Evolutionary conservation across 805 yeast species (phyloP).

Genomic region (Pichia kluyveri): DNA sequence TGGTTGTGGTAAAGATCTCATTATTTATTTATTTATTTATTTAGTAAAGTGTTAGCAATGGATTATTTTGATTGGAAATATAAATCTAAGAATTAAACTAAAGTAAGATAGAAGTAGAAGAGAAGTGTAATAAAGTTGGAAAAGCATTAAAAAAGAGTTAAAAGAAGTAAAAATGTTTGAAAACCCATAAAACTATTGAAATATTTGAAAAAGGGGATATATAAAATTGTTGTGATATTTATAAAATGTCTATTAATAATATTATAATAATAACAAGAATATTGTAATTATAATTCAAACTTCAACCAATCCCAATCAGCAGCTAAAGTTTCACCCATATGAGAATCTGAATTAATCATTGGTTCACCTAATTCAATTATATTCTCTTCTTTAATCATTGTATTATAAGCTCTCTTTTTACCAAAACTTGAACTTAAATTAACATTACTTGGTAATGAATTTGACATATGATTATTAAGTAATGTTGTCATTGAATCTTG

Average conservation of each 20-base stretch:
- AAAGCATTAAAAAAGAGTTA: too few species aligned
- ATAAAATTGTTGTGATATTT: too few species aligned
- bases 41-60: too few species aligned
- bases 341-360: constrained; percentile 17
- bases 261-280: too few species aligned
- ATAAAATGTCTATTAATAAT: too few species aligned
- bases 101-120: too few species aligned
- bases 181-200: too few species aligned
- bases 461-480: neutral
- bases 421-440: neutral
- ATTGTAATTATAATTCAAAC: constrained; percentile 14
- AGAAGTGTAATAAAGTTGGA: too few species aligned
- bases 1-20: constrained; percentile 31
- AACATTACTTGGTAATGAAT: neutral
- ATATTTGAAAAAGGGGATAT: too few species aligned
- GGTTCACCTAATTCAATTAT: constrained; percentile 9
- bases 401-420: constrained; percentile 5
- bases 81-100: too few species aligned
- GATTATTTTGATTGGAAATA: too few species aligned
- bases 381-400: constrained; percentile 1
- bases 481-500: neutral
- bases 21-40: constrained; percentile 9
- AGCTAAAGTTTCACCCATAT: constrained; percentile 26
- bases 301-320: constrained; percentile 32
- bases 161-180: too few species aligned